A percentile compares a stretch with the other conserved stretches of the same genome.
Conservation (phyloP, 345 rosid genomes). For the Eucalyptus victrix region DNA sequence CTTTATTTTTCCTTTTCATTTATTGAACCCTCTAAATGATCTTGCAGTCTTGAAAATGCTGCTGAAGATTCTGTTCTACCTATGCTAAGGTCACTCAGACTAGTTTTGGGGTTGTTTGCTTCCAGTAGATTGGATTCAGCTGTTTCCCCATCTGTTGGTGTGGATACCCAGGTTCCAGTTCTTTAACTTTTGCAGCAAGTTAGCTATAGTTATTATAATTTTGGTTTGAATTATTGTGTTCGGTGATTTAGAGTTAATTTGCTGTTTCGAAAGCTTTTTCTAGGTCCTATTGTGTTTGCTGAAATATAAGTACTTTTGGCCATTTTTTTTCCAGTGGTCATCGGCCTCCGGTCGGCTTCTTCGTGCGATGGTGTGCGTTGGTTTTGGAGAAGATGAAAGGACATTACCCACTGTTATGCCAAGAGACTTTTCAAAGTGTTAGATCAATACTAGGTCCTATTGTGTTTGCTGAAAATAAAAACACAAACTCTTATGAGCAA, state of each 20-base stretch:
- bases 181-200: background rate
- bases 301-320: background rate
- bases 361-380: too few relatives aligned
- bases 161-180: conserved; percentile 56
- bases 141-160: conserved; percentile 35
- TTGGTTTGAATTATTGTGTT: background rate
- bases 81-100: conserved; percentile 79
- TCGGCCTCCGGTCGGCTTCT: too few relatives aligned
- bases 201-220: background rate
- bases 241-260: background rate
- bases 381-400: background rate
- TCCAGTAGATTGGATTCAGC: conserved; percentile 27
- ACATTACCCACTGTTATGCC: background rate
- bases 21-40: background rate
- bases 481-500: background rate
- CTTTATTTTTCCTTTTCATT: background rate
- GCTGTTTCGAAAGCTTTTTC: background rate
- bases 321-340: too few relatives aligned
- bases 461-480: too few relatives aligned
- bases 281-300: background rate
- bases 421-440: too few relatives aligned
- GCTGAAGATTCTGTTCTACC: conserved; percentile 82
- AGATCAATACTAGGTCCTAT: background rate
- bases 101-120: conserved; percentile 47
- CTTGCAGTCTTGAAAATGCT: conserved; percentile 92